These are phyloP conservation scores for Gastrolobium bilobum DNA, from an alignment of 306 rosid genomes.

Conservation along the genomic window DNA sequence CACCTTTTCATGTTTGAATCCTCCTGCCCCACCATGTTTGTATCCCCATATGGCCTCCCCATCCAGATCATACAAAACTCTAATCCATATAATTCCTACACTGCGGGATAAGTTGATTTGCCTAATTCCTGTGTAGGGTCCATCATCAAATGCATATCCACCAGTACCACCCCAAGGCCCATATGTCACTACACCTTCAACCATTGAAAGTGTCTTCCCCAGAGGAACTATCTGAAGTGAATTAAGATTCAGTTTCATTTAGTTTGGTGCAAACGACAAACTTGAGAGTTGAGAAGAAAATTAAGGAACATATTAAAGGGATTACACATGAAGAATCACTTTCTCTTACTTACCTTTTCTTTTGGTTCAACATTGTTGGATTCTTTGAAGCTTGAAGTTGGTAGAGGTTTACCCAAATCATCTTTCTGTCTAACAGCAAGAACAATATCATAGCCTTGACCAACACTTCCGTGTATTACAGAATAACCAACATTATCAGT, in stretches of 20 bases:
- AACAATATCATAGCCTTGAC: slow-evolving; percentile 78
- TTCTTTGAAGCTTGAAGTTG: slow-evolving; percentile 52
- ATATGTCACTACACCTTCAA: slow-evolving; percentile 68
- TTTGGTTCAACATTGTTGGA: slow-evolving; percentile 50
- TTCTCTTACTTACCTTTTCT: slow-evolving; percentile 56
- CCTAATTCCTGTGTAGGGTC: slow-evolving; percentile 69
- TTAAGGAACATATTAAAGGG: slow-evolving; percentile 23
- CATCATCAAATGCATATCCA: slow-evolving; percentile 78
- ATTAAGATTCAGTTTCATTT: slow-evolving; percentile 16
- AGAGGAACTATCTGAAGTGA: slow-evolving; percentile 44
- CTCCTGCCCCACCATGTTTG: slow-evolving; percentile 87
- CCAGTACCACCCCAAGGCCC: slow-evolving; percentile 95
- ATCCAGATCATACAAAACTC: slow-evolving; percentile 70
- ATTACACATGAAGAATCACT: not conserved
- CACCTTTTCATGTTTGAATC: slow-evolving; percentile 85
- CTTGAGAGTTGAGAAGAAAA: slow-evolving; percentile 8
- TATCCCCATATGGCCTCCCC: slow-evolving; percentile 79
- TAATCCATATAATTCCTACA: slow-evolving; percentile 78
- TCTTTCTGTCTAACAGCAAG: slow-evolving; percentile 84
- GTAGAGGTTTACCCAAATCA: slow-evolving; percentile 53
- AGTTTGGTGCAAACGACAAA: slow-evolving; percentile 22
- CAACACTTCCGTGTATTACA: slow-evolving; percentile 73
- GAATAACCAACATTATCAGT: slow-evolving; percentile 64
- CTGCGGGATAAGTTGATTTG: slow-evolving; percentile 82
- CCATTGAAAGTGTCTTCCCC: slow-evolving; percentile 57